Evolutionary conservation across 2,329 filamentous ascomycete species (phyloP).

Genomic region (Fusarium hainanense): DNA sequence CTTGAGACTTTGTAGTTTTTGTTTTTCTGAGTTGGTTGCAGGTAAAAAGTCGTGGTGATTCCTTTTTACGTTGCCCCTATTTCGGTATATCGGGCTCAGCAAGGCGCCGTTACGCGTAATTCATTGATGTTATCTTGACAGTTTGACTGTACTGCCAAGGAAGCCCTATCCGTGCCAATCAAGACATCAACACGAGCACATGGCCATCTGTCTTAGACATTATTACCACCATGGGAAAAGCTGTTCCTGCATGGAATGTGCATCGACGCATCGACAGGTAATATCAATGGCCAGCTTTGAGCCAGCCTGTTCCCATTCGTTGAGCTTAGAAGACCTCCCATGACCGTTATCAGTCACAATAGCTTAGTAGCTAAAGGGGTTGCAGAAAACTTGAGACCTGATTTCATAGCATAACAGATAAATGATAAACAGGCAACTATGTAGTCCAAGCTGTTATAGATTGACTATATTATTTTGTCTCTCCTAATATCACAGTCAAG

Average conservation of each 20-base stretch:
- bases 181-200: constrained; percentile 20
- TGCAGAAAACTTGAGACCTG: not conserved
- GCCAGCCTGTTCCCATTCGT: constrained; percentile 23
- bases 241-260: constrained; percentile 25
- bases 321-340: constrained; percentile 21
- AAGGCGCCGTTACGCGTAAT: not conserved
- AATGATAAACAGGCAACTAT: not conserved
- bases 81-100: not conserved
- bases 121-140: not conserved
- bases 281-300: constrained; percentile 10
- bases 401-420: not conserved
- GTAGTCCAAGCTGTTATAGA: no score
- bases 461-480: not conserved
- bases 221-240: constrained; percentile 26
- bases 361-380: not conserved
- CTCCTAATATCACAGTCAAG: not conserved
- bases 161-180: constrained; percentile 9
- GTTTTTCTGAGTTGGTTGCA: not conserved
- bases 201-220: constrained; percentile 20
- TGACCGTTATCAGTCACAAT: constrained; percentile 5
- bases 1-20: constrained; percentile 23
- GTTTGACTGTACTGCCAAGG: not conserved
- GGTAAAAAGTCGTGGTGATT: not conserved
- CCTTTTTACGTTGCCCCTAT: not conserved
- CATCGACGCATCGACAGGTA: not conserved